Evolutionary conservation across 2,329 filamentous ascomycete species (phyloP).

Genomic region (Calonectria honghensis): DNA sequence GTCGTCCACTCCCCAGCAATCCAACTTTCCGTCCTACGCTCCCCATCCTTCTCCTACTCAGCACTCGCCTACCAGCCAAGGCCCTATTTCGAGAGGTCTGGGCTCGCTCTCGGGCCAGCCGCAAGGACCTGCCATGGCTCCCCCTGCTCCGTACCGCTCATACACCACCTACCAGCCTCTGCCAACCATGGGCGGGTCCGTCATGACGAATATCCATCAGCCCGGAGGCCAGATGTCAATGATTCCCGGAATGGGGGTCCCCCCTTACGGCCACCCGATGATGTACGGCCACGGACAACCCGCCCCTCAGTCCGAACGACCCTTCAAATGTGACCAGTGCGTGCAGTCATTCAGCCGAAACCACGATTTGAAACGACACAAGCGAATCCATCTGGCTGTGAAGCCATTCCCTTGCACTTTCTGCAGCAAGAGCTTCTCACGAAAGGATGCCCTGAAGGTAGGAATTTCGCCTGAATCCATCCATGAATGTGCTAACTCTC

Average conservation of each 20-base stretch:
- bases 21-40: conserved; percentile 67
- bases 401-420: conserved; percentile 95
- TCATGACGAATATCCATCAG: conserved; percentile 87
- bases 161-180: conserved; percentile 70
- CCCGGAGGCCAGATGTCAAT: conserved; percentile 83
- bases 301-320: conserved; percentile 80
- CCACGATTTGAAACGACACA: conserved; percentile 96
- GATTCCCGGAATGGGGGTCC: conserved; percentile 75
- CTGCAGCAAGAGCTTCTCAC: conserved; percentile 97
- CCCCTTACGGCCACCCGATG: conserved; percentile 74
- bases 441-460: conserved; percentile 98
- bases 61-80: conserved; percentile 67
- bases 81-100: conserved; percentile 63
- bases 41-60: conserved; percentile 62
- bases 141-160: conserved; percentile 71
- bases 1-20: conserved; percentile 68
- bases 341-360: conserved; percentile 96
- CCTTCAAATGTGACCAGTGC: conserved; percentile 96
- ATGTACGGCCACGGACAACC: conserved; percentile 77
- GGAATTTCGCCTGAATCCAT: conserved; percentile 52
- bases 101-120: conserved; percentile 56
- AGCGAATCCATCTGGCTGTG: conserved; percentile 93
- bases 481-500: conserved; percentile 43
- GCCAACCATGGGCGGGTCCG: conserved; percentile 78
- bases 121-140: conserved; percentile 60